Evolutionary conservation across 179 eudicot genomes (phyloP), one percentile per base, ranked within the genome.

Genomic region (Spinacia oleracea): DNA sequence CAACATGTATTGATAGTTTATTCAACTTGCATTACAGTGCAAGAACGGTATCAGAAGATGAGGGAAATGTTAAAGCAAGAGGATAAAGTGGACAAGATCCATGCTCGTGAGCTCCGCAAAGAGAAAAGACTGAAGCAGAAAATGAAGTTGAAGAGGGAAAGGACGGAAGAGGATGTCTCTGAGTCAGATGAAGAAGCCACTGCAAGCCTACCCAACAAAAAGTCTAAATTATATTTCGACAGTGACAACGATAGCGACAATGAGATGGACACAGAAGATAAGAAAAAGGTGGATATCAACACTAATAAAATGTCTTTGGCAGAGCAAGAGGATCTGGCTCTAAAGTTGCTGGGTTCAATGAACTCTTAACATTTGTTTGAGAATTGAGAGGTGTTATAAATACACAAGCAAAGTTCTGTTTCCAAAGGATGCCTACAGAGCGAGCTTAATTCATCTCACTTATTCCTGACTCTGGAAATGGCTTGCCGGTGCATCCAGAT

Each of bases 241-340:
- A 86, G 87, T 38, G 96, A 87, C 40, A 51, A 32, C 27, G 85
- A 87, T 56, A 86, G 87, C 31, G 96, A 87, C 40, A 51, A 32
- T 25, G 75, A 48, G 4, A 9, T 12, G 20, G 88, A 63, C 50
- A 64, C 8, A 50, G 85, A 79, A 77, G 84, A 71, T 40, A 83
- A 64, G 74, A 66, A 62, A 63, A 79, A 45, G n/a, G 75, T 76
- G 46, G 85, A 68, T 40, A 75, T 84, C 50, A 72, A 77, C 29
- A 76, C 86, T 0, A 86, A 84, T 60, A 63, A 79, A 15, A 77
- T 88, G 31, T 87, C 95, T 74, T 64, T 93, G 82, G 91, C 87
- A 18, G 93, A 90, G 77, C 98, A 93, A 83, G 98, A 93, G 75
- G 92, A 86, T 69, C 83, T 93, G 82, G 98, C 98, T 72, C 97